Evolutionary conservation across 2,329 filamentous ascomycete genomes (phyloP).

Genomic region (Beauveria varroae): DNA sequence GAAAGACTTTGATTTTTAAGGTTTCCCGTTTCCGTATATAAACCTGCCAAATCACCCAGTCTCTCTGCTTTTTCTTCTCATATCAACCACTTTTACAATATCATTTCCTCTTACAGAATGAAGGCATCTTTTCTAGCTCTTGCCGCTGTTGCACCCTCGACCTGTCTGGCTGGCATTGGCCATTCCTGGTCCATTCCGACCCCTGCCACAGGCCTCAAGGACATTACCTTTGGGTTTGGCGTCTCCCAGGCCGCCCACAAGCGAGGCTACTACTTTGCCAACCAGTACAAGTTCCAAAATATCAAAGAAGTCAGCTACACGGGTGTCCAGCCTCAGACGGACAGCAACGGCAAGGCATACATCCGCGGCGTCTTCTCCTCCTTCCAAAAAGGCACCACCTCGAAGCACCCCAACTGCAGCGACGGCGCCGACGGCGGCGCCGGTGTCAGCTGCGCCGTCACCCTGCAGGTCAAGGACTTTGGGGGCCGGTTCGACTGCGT

Average conservation of each 20-base stretch:
- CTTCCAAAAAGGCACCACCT: constrained; percentile 15
- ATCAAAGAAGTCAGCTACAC: constrained; percentile 13
- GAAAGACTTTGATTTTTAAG: no score
- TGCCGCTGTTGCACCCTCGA: background rate
- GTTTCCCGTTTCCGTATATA: no score
- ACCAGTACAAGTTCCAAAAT: constrained; percentile 16
- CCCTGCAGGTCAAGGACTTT: constrained; percentile 13
- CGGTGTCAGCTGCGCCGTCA: constrained; percentile 17
- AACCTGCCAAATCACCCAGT: no score
- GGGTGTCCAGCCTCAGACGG: constrained; percentile 16
- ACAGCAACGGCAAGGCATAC: constrained; percentile 11
- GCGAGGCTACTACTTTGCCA: constrained; percentile 18
- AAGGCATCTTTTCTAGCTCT: background rate
- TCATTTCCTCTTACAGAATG: background rate
- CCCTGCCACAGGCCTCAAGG: background rate
- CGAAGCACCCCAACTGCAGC: constrained; percentile 16
- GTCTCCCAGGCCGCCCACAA: constrained; percentile 15
- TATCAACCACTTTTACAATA: background rate
- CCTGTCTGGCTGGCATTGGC: constrained; percentile 2
- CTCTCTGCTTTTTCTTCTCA: background rate
- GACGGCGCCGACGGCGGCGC: constrained; percentile 20
- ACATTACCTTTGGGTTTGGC: constrained; percentile 17
- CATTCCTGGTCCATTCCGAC: background rate
- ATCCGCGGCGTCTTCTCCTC: constrained; percentile 18
- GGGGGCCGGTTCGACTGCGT: constrained; percentile 15